phyloP scores from a whole-genome alignment of 441 rosid species.

The California macrophylla region DNA sequence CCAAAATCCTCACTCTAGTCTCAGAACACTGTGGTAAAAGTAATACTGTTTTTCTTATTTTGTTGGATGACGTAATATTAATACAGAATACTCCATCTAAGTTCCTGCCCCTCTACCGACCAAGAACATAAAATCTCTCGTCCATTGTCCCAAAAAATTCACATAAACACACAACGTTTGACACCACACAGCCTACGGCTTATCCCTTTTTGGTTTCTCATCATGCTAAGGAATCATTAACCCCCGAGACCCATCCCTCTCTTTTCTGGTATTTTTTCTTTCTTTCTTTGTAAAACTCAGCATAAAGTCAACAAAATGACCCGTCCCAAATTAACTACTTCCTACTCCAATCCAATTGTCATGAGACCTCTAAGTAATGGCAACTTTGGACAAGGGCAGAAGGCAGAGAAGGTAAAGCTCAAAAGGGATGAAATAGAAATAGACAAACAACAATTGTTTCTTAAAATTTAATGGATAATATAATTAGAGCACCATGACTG shows the following conservation, averaged over 20 bases:
- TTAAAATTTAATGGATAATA: neutral
- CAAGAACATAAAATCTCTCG: neutral
- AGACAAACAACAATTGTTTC: neutral
- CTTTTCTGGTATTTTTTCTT: neutral
- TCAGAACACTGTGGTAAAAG: neutral
- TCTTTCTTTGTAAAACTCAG: neutral
- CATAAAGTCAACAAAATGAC: neutral
- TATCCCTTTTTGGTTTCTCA: neutral
- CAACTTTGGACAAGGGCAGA: neutral
- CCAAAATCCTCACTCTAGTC: neutral
- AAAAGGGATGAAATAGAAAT: neutral
- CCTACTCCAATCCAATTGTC: neutral
- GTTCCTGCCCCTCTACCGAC: neutral
- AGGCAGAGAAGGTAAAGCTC: neutral
- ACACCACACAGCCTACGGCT: neutral
- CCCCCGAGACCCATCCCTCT: neutral
- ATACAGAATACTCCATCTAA: neutral
- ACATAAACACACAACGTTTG: neutral
- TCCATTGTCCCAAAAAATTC: neutral
- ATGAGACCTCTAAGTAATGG: neutral
- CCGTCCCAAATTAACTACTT: neutral
- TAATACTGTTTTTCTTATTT: neutral
- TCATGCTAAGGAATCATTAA: neutral
- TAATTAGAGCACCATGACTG: neutral
- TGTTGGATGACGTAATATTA: neutral